Conservation (phyloP, 2,329 filamentous ascomycete species). For the Diaporthe sp. region DNA sequence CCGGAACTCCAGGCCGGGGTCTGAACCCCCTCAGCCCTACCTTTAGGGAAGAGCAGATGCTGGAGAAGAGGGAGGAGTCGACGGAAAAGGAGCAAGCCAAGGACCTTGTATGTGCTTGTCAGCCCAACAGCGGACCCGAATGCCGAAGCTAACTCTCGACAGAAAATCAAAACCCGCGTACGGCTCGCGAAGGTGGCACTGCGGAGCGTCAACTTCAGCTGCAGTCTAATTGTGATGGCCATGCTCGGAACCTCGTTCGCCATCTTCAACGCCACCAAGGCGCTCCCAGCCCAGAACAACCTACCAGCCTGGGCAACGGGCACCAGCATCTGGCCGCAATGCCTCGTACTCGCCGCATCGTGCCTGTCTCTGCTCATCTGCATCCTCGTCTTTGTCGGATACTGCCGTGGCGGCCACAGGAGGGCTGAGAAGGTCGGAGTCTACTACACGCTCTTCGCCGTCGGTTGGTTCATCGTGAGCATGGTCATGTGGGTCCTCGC, state of each 20-base stretch:
- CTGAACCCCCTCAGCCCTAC: conserved; percentile 91
- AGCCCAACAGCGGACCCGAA: not conserved
- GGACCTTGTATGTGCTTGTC: conserved; percentile 79
- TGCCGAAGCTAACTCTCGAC: conserved; percentile 48
- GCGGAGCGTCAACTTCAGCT: conserved; percentile 96
- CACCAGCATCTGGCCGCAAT: conserved; percentile 91
- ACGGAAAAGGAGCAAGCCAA: conserved; percentile 90
- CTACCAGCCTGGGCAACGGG: conserved; percentile 86
- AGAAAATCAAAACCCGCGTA: conserved; percentile 95
- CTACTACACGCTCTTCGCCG: conserved; percentile 95
- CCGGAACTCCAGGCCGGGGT: conserved; percentile 82
- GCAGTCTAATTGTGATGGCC: conserved; percentile 92
- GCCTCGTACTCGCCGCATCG: conserved; percentile 83
- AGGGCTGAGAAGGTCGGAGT: conserved; percentile 93
- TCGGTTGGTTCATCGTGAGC: conserved; percentile 93
- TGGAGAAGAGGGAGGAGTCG: conserved; percentile 85
- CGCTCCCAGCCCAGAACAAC: conserved; percentile 80
- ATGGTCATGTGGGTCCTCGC: conserved; percentile 93
- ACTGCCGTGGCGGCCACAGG: conserved; percentile 89
- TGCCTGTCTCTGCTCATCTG: conserved; percentile 86
- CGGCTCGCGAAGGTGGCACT: conserved; percentile 94
- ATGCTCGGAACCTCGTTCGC: conserved; percentile 90
- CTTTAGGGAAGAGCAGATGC: conserved; percentile 86
- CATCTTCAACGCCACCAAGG: conserved; percentile 91
- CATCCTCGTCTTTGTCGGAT: conserved; percentile 84